Base-by-base conservation (phyloP, 495 filamentous ascomycete genomes). In the Evernia prunastri region DNA sequence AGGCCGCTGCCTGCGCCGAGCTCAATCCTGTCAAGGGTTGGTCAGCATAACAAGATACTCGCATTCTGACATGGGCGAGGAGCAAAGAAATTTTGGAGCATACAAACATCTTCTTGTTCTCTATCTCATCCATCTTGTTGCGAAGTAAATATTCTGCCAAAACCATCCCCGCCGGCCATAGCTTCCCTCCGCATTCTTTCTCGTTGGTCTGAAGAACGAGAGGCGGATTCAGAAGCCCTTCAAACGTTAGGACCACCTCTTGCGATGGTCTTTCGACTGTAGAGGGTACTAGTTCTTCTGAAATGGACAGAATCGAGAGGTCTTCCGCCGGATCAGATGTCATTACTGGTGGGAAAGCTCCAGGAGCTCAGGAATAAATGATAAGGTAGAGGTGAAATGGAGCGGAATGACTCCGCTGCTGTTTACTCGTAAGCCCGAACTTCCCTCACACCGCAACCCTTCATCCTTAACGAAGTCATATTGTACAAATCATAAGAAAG, bases 151-250 rank as follows among this genome's bases (percentile, higher is more conserved):
- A 95, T 72, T 87, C 90, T 13, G 87, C 83, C 33, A 98, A 76
- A 4, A 92, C 85, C 84, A 92, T 88, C 13, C 94, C 94, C 2
- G 94, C 94, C 1, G 92, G 94, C 94, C 94, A 97, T 18, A 95
- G 78, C 71, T 91, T 87, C 3, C 94, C 94, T 20, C 94, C 94
- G 73, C 93, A 97, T 68, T 89, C 83, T 59, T 80, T 83, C 18
- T 96, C 80, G 70, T 97, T 90, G 72, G 96, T 90, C 68, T 89
- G 87, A 17, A 97, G 82, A 59, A 82, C 78, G 45, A 98, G 77
- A 11, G 90, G 87, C 35, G 79, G 70, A 20, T 75, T 72, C 20
- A 97, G 79, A 31, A 94, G 82, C 18, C 89, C 89, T 49, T 87
- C 82, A 67, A 98, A 95, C 53, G 86, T 81, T 36, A 90, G 75